Percentiles rank a stretch among this genome's conserved stretches.
These are phyloP conservation scores for Lyophyllum atratum DNA, from an alignment of 768 basidiomycete genomes.

Conservation along the genomic window DNA sequence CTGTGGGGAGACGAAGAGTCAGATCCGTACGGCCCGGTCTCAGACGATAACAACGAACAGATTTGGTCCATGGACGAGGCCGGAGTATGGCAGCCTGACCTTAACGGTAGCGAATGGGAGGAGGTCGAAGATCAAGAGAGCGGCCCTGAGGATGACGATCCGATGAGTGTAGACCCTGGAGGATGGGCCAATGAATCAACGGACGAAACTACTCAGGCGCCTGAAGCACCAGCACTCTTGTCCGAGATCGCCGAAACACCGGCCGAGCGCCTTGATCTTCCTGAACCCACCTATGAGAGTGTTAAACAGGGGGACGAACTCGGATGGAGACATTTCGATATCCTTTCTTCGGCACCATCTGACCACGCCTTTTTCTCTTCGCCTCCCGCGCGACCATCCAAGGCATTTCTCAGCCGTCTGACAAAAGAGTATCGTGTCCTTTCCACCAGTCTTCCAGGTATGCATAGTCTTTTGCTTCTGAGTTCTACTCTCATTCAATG, in stretches of 20 bases:
- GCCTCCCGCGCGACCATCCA: slow-evolving; percentile 63
- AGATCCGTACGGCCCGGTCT: slow-evolving; percentile 43
- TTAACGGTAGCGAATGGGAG: slow-evolving; percentile 43
- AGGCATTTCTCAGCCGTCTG: slow-evolving; percentile 74
- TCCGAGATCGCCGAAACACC: neutral
- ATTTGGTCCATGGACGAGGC: slow-evolving; percentile 45
- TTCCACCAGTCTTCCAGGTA: slow-evolving; percentile 80
- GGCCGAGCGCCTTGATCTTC: neutral
- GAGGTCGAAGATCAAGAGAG: slow-evolving; percentile 31
- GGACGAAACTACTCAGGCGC: neutral
- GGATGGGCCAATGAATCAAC: slow-evolving; percentile 19
- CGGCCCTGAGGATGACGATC: slow-evolving; percentile 19
- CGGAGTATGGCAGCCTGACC: slow-evolving; percentile 48
- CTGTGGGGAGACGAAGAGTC: slow-evolving; percentile 54
- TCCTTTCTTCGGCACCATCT: slow-evolving; percentile 70
- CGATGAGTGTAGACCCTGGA: slow-evolving; percentile 17
- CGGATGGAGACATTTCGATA: slow-evolving; percentile 80
- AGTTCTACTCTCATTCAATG: neutral
- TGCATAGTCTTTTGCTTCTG: slow-evolving; percentile 15
- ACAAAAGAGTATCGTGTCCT: slow-evolving; percentile 83
- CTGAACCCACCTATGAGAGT: neutral
- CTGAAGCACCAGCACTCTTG: neutral
- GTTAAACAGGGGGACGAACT: slow-evolving; percentile 33
- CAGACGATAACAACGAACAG: slow-evolving; percentile 44
- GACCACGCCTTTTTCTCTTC: slow-evolving; percentile 84